Evolutionary conservation across 495 filamentous ascomycete species (phyloP).

Genomic region (Parmelia sp.): DNA sequence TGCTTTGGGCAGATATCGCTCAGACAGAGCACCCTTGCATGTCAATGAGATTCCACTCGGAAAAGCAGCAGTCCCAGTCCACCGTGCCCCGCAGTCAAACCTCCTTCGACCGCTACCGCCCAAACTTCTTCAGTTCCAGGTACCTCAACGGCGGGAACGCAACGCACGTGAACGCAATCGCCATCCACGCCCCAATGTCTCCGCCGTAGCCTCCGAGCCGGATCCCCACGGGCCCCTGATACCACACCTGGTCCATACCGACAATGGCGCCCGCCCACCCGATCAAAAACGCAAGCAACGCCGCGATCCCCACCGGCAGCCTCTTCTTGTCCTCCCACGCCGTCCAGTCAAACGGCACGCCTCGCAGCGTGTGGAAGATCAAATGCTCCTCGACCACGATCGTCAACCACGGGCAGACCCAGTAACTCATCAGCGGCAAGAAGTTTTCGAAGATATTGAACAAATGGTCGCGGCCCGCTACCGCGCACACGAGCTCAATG

Average conservation of each 20-base stretch:
- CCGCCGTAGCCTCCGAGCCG: constrained; percentile 35
- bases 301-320: constrained; percentile 54
- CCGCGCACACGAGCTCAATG: constrained; percentile 49
- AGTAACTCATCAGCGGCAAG: constrained; percentile 54
- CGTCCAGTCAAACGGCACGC: constrained; percentile 47
- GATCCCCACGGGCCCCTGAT: constrained; percentile 49
- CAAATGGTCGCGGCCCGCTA: constrained; percentile 46
- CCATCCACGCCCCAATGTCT: constrained; percentile 42
- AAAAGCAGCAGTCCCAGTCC: too few species aligned
- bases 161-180: constrained; percentile 37
- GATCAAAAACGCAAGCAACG: constrained; percentile 48
- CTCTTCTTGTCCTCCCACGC: constrained; percentile 46
- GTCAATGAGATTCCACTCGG: neutral
- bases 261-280: constrained; percentile 57
- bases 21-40: too few species aligned
- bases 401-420: constrained; percentile 47
- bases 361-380: constrained; percentile 41
- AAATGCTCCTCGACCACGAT: constrained; percentile 48
- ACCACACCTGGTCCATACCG: constrained; percentile 58
- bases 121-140: constrained; percentile 36
- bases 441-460: constrained; percentile 53
- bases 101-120: constrained; percentile 26
- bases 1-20: too few species aligned
- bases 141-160: constrained; percentile 40
- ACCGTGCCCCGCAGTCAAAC: too few species aligned